A percentile compares a stretch with the other conserved stretches of the same genome.
phyloP scores from a whole-genome alignment of 2,329 filamentous ascomycete genomes.

The Grosmannia huntii region DNA sequence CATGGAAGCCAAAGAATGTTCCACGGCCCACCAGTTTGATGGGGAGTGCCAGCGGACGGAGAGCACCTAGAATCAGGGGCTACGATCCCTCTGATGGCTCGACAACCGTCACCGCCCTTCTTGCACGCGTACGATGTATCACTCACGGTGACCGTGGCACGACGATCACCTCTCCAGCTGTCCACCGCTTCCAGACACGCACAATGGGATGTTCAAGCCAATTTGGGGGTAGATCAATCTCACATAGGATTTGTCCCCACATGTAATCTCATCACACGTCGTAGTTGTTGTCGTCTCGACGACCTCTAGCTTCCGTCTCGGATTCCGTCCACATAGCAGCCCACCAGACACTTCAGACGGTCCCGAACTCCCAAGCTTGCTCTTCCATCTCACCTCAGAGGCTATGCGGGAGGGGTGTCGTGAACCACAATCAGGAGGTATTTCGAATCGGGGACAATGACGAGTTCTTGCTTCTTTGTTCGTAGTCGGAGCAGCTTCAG shows the following conservation, averaged over 20 bases:
- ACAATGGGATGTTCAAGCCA: neutral
- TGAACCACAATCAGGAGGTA: constrained; percentile 71
- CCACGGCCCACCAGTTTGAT: neutral
- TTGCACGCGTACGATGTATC: neutral
- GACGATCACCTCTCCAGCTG: neutral
- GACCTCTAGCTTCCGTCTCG: neutral
- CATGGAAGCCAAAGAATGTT: neutral
- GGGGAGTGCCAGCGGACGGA: neutral
- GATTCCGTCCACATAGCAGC: neutral
- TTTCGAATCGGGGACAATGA: constrained; percentile 69
- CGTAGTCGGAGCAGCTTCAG: constrained; percentile 62
- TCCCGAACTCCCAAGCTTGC: neutral
- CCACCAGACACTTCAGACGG: neutral
- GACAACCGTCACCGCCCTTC: neutral
- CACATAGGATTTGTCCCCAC: neutral
- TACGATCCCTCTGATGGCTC: neutral
- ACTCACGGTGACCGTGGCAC: neutral
- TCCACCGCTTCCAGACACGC: too few relatives aligned
- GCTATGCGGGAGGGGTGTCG: constrained; percentile 58
- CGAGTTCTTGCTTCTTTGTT: constrained; percentile 75
- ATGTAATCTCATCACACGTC: neutral
- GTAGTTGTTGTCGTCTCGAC: neutral
- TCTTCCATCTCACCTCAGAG: neutral
- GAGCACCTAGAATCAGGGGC: neutral
- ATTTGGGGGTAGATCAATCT: neutral